Percentiles rank a stretch among this genome's conserved stretches.
These are phyloP conservation scores for Pleurotus djamor DNA, from an alignment of 768 basidiomycete genomes.

Conservation along the genomic window DNA sequence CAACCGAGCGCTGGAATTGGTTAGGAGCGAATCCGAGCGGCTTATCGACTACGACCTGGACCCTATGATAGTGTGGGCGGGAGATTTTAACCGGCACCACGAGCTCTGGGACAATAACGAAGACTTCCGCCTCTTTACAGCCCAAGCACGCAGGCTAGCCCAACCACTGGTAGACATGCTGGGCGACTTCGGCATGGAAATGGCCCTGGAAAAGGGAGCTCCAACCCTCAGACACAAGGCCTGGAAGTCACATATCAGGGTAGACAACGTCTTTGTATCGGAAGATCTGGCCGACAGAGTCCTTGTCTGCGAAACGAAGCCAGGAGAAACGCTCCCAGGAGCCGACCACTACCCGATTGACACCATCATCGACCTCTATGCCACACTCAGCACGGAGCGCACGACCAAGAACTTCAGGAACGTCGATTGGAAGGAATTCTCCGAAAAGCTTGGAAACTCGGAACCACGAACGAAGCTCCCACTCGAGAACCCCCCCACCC, in stretches of 20 bases:
- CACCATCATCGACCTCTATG: constrained; percentile 12
- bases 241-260: constrained; percentile 25
- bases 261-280: constrained; percentile 31
- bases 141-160: constrained; percentile 1
- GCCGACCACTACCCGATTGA: constrained; percentile 33
- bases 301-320: constrained; percentile 19
- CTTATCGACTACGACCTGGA: neutral
- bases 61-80: neutral
- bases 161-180: constrained; percentile 12
- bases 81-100: constrained; percentile 21
- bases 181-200: constrained; percentile 17
- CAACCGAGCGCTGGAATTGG: neutral
- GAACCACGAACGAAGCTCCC: neutral
- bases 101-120: constrained; percentile 31
- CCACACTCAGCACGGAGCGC: constrained; percentile 1
- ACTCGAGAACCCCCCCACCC: neutral
- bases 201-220: constrained; percentile 23
- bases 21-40: neutral
- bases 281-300: constrained; percentile 10
- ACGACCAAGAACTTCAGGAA: constrained; percentile 15
- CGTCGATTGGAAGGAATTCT: constrained; percentile 20
- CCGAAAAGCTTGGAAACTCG: constrained; percentile 4
- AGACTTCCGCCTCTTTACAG: constrained; percentile 24
- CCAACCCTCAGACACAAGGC: constrained; percentile 18
- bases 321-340: constrained; percentile 4